phyloP scores from a whole-genome alignment of 2,329 filamentous ascomycete genomes.

The Sphaceloma murrayae region DNA sequence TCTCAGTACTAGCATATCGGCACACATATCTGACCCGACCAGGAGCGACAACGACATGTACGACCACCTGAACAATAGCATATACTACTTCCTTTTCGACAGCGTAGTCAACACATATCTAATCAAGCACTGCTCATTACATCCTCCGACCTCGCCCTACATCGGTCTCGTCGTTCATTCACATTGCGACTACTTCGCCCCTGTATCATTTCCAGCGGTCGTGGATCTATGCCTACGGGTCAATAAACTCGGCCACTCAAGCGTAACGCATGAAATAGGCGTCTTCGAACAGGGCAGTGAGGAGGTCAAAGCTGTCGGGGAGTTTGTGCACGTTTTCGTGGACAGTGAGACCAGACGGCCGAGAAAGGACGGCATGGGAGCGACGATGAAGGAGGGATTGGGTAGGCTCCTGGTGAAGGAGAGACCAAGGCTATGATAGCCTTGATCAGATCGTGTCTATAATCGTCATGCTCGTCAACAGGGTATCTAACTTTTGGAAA shows the following conservation, averaged over 20 bases:
- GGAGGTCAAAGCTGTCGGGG: slow-evolving; percentile 71
- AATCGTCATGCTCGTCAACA: not conserved
- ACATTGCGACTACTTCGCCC: slow-evolving; percentile 75
- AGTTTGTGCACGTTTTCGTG: slow-evolving; percentile 85
- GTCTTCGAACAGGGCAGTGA: slow-evolving; percentile 69
- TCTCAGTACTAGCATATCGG: not conserved
- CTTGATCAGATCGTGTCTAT: not conserved
- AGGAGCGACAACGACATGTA: slow-evolving; percentile 96
- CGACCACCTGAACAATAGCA: slow-evolving; percentile 81
- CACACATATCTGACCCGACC: slow-evolving; percentile 4
- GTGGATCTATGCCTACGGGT: slow-evolving; percentile 76
- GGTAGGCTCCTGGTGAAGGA: slow-evolving; percentile 22
- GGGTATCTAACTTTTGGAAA: not conserved
- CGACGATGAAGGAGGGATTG: slow-evolving; percentile 42
- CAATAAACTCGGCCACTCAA: slow-evolving; percentile 73
- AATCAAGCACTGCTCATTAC: slow-evolving; percentile 63
- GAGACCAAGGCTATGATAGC: slow-evolving; percentile 18
- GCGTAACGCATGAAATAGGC: slow-evolving; percentile 81
- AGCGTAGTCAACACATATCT: slow-evolving; percentile 84
- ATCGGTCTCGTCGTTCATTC: slow-evolving; percentile 80
- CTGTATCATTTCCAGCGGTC: slow-evolving; percentile 70
- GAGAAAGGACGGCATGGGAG: slow-evolving; percentile 54
- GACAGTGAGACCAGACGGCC: slow-evolving; percentile 61
- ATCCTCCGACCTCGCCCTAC: slow-evolving; percentile 59
- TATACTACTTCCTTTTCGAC: slow-evolving; percentile 83